A percentile compares a stretch with the other conserved stretches of the same genome.
Conservation (phyloP, 164 flowering plant species). For the Tinospora cordifolia region DNA sequence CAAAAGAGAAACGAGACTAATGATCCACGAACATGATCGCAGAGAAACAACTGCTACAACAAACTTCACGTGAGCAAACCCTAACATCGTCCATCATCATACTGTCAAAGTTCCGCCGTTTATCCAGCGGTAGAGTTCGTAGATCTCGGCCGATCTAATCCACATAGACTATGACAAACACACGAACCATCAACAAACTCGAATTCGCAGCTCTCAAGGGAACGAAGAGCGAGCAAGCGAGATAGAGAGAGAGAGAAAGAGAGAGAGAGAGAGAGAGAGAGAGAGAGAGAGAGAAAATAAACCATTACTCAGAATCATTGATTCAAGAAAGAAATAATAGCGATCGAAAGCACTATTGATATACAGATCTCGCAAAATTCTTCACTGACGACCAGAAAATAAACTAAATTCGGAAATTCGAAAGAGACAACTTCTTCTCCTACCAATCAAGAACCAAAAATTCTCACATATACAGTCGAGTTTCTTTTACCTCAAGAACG, state of each 20-base stretch:
- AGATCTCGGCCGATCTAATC: neutral
- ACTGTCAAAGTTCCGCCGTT: neutral
- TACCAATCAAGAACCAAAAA: neutral
- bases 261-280: neutral
- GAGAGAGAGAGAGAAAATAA: no score
- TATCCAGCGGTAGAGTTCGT: neutral
- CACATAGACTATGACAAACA: neutral
- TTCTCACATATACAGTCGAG: no score
- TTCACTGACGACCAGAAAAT: neutral
- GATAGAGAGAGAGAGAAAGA: neutral
- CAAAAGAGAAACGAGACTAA: neutral
- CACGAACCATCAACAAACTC: neutral
- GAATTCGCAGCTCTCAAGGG: neutral
- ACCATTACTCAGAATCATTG: no score
- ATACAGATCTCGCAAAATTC: neutral
- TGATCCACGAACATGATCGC: neutral
- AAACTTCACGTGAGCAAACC: neutral
- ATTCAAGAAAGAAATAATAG: no score
- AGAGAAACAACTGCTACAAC: neutral
- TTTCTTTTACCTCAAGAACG: constrained; percentile 2
- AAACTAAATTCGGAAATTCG: neutral
- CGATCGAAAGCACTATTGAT: neutral
- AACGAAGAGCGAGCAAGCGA: no score
- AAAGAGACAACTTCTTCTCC: neutral
- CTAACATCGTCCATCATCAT: neutral